phyloP scores from a whole-genome alignment of 805 yeast genomes.

The Sugiyamaella smithiae region DNA sequence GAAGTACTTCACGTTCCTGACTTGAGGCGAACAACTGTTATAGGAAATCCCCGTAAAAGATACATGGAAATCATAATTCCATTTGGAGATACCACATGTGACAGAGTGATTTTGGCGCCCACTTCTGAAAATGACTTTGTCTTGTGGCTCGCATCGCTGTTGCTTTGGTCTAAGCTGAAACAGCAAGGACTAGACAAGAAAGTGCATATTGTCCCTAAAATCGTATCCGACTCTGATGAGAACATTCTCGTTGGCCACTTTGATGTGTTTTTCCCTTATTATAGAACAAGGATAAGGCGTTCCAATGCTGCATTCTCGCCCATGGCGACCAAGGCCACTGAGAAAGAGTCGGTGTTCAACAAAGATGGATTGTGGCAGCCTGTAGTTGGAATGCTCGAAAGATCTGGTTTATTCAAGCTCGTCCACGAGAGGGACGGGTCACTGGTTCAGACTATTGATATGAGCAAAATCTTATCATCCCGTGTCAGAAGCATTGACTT shows the following conservation, averaged over 20 bases:
- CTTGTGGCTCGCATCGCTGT: conserved; percentile 19
- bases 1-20: conserved; percentile 16
- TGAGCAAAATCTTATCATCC: conserved; percentile 21
- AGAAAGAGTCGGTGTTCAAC: conserved; percentile 14
- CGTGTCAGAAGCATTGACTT: conserved; percentile 20
- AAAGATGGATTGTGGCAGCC: conserved; percentile 20
- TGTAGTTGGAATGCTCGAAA: conserved; percentile 18
- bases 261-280: conserved; percentile 21
- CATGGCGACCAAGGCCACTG: conserved; percentile 4
- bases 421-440: conserved; percentile 21
- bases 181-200: conserved; percentile 21
- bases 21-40: conserved; percentile 19
- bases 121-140: conserved; percentile 22
- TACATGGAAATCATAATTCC: conserved; percentile 23
- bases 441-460: conserved; percentile 18
- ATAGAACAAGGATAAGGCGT: conserved; percentile 2
- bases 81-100: conserved; percentile 7
- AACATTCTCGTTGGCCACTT: conserved; percentile 21
- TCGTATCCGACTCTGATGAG: conserved; percentile 7
- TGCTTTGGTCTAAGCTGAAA: conserved; percentile 24
- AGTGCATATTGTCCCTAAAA: conserved; percentile 9
- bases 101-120: conserved; percentile 19
- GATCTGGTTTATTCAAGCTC: conserved; percentile 18
- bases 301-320: conserved; percentile 10
- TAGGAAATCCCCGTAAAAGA: conserved; percentile 16